phyloP scores from a whole-genome alignment of 192 early-diverging fungal genomes.

The Piromyces sp. region DNA sequence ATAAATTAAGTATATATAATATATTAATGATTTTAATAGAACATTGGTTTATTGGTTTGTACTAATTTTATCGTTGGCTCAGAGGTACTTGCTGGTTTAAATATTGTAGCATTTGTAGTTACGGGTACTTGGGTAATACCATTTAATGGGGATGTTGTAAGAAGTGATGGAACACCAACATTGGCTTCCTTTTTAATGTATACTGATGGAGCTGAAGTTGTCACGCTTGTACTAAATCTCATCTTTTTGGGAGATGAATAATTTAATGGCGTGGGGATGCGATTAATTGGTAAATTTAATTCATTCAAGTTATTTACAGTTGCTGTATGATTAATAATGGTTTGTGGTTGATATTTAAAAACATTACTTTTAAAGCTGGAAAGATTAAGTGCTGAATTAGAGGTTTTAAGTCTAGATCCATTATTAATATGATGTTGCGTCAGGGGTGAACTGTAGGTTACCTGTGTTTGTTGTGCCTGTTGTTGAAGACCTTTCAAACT shows the following conservation, averaged over 20 bases:
- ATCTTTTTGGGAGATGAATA: neutral
- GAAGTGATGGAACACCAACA: neutral
- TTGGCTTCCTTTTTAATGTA: neutral
- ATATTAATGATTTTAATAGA: neutral
- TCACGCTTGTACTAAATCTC: neutral
- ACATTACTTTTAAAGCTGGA: neutral
- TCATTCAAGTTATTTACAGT: neutral
- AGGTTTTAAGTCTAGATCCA: neutral
- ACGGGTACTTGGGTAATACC: neutral
- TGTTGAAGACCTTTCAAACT: neutral
- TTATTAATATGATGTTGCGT: neutral
- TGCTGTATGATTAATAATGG: neutral
- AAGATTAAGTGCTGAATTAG: neutral
- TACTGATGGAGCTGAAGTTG: neutral
- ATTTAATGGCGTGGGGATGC: neutral
- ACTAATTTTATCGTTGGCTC: neutral
- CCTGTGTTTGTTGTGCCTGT: neutral
- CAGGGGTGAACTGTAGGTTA: neutral
- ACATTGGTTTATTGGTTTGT: neutral
- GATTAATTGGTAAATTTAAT: neutral
- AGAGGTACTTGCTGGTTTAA: neutral
- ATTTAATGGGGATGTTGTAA: neutral
- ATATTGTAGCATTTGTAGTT: neutral
- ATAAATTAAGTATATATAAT: too few relatives aligned
- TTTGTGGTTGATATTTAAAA: neutral